Evolutionary conservation across 441 rosid genomes (phyloP).

Genomic region (Raphanus hybrid): DNA sequence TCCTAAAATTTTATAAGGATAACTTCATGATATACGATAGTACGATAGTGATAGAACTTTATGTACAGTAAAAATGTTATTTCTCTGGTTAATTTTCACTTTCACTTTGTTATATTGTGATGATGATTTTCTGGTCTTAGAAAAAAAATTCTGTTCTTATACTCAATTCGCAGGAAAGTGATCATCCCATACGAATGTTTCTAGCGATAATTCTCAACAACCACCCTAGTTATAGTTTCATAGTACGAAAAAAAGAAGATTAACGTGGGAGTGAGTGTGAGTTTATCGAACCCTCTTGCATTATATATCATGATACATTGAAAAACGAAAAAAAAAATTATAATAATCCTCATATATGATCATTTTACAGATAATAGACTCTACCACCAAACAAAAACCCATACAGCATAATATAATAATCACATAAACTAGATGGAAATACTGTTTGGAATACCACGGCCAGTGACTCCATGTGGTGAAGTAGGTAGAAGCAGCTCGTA

Average conservation of each 20-base stretch:
- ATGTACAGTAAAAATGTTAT: no score
- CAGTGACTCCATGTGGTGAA: slow-evolving; percentile 88
- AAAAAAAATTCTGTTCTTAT: no score
- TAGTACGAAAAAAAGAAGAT: neutral
- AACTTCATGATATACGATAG: no score
- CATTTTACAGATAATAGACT: neutral
- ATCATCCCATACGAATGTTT: neutral
- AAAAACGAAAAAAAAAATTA: neutral
- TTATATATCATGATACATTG: slow-evolving; percentile 7
- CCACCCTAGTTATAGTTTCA: neutral
- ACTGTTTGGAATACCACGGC: slow-evolving; percentile 95
- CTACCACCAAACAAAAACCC: slow-evolving; percentile 8
- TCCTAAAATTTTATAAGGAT: no score
- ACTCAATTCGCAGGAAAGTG: no score
- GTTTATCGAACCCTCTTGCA: slow-evolving; percentile 1
- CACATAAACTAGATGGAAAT: slow-evolving; percentile 63
- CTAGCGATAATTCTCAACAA: neutral
- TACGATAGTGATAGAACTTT: no score
- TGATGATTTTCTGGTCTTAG: no score
- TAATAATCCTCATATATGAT: slow-evolving; percentile 18
- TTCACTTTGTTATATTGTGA: no score
- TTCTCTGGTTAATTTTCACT: no score
- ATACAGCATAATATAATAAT: neutral
- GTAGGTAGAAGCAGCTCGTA: slow-evolving; percentile 83
- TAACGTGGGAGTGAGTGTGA: neutral